These are phyloP conservation scores for Mucor plumbeus DNA, from an alignment of 371 early-diverging fungal genomes.

Conservation along the genomic window DNA sequence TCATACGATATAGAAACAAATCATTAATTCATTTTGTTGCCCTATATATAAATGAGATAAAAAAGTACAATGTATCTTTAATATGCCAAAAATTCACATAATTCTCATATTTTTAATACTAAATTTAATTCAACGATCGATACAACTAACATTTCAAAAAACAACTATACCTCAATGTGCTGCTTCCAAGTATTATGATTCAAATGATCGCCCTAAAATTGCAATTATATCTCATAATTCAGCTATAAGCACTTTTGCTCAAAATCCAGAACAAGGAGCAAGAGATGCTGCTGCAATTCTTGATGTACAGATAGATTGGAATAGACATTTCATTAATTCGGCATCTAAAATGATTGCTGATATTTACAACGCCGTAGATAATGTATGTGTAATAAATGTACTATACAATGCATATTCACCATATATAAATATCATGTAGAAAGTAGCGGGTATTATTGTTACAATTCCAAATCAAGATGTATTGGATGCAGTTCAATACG, in stretches of 20 bases:
- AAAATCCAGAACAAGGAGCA: conserved; percentile 40
- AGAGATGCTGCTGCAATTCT: conserved; percentile 47
- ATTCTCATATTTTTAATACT: neutral
- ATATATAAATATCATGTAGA: neutral
- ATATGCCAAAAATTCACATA: neutral
- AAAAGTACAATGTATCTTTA: neutral
- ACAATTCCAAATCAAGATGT: conserved; percentile 52
- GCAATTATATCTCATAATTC: conserved; percentile 37
- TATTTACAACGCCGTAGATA: conserved; percentile 34
- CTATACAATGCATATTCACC: neutral
- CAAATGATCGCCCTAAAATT: conserved; percentile 17
- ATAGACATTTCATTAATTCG: conserved; percentile 31
- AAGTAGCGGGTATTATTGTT: conserved; percentile 49
- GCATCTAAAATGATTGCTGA: conserved; percentile 39
- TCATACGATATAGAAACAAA: too few relatives aligned
- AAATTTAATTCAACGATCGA: neutral
- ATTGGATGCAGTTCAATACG: conserved; percentile 40
- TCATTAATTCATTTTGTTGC: too few relatives aligned
- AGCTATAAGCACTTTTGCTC: conserved; percentile 37
- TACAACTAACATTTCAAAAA: conserved; percentile 8
- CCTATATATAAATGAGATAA: neutral
- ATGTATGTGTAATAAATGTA: conserved; percentile 8
- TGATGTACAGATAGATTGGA: conserved; percentile 43
- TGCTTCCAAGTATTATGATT: conserved; percentile 9
- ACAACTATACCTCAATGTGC: conserved; percentile 7